A percentile compares a stretch with the other conserved stretches of the same genome.
Evolutionary conservation across 208 protist species (phyloP).

Genomic region (Strigomonas culicis): DNA sequence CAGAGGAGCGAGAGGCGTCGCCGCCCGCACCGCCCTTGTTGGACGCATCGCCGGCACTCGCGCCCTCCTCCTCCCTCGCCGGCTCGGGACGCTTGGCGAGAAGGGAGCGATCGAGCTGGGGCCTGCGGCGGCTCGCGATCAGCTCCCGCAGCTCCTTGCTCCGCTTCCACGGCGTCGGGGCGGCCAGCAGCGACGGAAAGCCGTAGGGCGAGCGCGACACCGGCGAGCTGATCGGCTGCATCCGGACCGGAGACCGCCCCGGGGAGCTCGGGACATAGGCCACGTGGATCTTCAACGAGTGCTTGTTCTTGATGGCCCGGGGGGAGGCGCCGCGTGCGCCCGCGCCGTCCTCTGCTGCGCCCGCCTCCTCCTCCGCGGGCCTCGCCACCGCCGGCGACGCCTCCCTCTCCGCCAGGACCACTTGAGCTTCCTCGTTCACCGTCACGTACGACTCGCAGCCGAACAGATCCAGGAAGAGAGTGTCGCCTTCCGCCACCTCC

Average conservation of each 20-base stretch:
- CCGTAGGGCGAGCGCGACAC: not conserved
- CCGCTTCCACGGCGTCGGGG: not conserved
- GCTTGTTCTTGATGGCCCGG: slow-evolving; percentile 17
- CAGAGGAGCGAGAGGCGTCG: not conserved
- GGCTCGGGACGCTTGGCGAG: too few relatives aligned
- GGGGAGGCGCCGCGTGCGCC: slow-evolving; percentile 12
- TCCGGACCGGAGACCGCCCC: not conserved
- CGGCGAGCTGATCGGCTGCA: not conserved
- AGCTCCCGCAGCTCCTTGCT: not conserved
- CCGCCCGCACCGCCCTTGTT: not conserved
- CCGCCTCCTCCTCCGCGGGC: slow-evolving; percentile 33
- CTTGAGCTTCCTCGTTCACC: slow-evolving; percentile 15
- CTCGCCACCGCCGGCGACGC: not conserved
- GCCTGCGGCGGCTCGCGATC: not conserved
- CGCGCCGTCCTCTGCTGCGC: slow-evolving; percentile 32
- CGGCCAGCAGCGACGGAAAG: not conserved
- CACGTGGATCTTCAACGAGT: slow-evolving; percentile 31
- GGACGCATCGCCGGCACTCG: not conserved
- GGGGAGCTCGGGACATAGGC: not conserved
- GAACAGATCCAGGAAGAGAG: slow-evolving; percentile 64
- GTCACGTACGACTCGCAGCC: slow-evolving; percentile 47
- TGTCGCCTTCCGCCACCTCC: slow-evolving; percentile 51
- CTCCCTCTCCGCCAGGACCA: not conserved
- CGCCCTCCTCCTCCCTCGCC: not conserved
- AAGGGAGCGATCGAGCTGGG: too few relatives aligned